These are phyloP conservation scores for Trichoderma gracile DNA, from an alignment of 2,329 filamentous ascomycete species.

Conservation along the genomic window DNA sequence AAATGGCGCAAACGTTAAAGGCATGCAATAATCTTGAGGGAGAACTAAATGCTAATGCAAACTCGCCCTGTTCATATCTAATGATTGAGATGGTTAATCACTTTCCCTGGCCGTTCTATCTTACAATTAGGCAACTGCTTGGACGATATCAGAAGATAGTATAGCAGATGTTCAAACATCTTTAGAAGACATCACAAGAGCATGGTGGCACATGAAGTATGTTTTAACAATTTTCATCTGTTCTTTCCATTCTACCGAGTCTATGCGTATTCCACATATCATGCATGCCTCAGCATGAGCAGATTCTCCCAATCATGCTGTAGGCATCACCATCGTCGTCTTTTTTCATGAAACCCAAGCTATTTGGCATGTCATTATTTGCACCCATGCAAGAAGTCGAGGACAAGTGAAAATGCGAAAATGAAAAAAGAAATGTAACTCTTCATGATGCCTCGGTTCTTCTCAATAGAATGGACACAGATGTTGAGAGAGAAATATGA, in stretches of 20 bases:
- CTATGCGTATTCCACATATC: slow-evolving; percentile 40
- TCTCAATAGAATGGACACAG: slow-evolving; percentile 38
- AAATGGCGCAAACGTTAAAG: too few species aligned
- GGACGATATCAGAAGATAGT: too few species aligned
- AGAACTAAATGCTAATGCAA: too few species aligned
- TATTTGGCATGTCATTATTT: slow-evolving; percentile 28
- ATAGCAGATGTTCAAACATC: too few species aligned
- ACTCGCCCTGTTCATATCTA: too few species aligned
- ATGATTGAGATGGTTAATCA: too few species aligned
- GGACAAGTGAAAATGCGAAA: slow-evolving; percentile 31
- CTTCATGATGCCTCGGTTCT: slow-evolving; percentile 40
- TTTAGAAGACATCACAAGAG: not conserved
- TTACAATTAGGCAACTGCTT: too few species aligned
- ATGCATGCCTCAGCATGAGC: slow-evolving; percentile 29
- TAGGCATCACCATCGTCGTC: slow-evolving; percentile 31
- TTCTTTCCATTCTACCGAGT: slow-evolving; percentile 43
- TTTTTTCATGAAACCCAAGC: slow-evolving; percentile 32
- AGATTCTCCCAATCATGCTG: slow-evolving; percentile 27
- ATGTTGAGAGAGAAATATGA: slow-evolving; percentile 32
- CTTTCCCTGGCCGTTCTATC: too few species aligned
- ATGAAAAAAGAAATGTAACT: slow-evolving; percentile 41
- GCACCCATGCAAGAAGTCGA: slow-evolving; percentile 33
- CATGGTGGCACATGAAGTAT: not conserved
- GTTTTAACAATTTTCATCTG: slow-evolving; percentile 32
- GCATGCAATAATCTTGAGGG: too few species aligned